phyloP scores from a whole-genome alignment of 768 basidiomycete species.

The Podaxis pistillaris region DNA sequence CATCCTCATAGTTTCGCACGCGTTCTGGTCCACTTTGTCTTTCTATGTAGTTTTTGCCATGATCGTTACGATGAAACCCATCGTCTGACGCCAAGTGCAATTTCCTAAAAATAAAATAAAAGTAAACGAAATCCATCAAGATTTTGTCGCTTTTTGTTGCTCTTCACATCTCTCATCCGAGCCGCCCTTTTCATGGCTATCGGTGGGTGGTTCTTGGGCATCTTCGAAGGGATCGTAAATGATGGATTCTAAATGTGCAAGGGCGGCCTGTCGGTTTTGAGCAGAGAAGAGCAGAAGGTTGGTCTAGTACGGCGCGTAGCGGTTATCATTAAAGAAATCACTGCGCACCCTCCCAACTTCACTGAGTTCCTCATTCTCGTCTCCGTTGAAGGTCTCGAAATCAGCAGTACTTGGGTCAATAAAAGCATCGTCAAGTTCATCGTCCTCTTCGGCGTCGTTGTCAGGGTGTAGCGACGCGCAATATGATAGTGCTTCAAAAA shows the following conservation, averaged over 20 bases:
- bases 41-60: neutral
- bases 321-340: slow-evolving; percentile 73
- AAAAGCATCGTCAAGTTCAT: slow-evolving; percentile 56
- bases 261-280: slow-evolving; percentile 59
- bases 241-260: slow-evolving; percentile 81
- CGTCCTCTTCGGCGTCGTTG: slow-evolving; percentile 44
- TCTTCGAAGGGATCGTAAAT: slow-evolving; percentile 51
- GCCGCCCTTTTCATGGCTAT: neutral
- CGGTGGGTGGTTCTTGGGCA: slow-evolving; percentile 8
- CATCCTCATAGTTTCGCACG: neutral
- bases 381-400: slow-evolving; percentile 57
- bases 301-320: slow-evolving; percentile 85
- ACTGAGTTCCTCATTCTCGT: slow-evolving; percentile 71
- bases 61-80: neutral
- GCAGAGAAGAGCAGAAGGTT: slow-evolving; percentile 23
- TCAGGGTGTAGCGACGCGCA: slow-evolving; percentile 89
- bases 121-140: neutral
- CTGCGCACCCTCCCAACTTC: slow-evolving; percentile 94
- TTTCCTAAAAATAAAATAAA: neutral
- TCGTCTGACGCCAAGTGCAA: neutral
- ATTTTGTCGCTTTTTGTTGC: neutral
- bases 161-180: slow-evolving; percentile 7
- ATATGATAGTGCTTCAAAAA: slow-evolving; percentile 82
- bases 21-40: neutral
- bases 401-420: slow-evolving; percentile 45